Percentiles rank a stretch among this genome's conserved stretches.
Evolutionary conservation across 1,284 basidiomycete genomes (phyloP).

Genomic region (Marasmius tenuissimus): DNA sequence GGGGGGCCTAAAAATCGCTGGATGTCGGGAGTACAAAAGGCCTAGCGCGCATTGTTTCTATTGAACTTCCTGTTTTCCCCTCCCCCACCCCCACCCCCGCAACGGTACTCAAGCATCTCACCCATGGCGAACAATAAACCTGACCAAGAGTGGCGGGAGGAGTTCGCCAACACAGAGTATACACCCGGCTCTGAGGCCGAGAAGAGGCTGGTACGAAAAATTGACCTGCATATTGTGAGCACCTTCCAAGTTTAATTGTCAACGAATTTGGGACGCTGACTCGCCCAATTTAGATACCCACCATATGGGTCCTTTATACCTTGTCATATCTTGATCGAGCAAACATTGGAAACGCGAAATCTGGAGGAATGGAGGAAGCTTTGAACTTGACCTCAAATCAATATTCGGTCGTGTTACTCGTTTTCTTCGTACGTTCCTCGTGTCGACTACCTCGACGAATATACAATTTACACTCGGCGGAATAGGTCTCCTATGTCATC

Average conservation of each 20-base stretch:
- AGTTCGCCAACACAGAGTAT: constrained; percentile 7
- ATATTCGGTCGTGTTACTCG: constrained; percentile 21
- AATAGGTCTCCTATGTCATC: constrained; percentile 17
- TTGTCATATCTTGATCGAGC: constrained; percentile 18
- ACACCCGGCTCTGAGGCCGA: constrained; percentile 11
- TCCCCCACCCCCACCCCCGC: background rate
- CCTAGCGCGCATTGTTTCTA: no score
- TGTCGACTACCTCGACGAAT: background rate
- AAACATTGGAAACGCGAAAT: constrained; percentile 36
- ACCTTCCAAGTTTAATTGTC: background rate
- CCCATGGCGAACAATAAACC: background rate
- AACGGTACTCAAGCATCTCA: background rate
- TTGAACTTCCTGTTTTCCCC: background rate
- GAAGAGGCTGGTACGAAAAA: constrained; percentile 10
- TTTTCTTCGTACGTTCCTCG: constrained; percentile 23
- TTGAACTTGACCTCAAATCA: constrained; percentile 26
- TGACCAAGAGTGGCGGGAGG: constrained; percentile 14
- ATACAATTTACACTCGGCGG: background rate
- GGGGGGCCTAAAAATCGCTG: no score
- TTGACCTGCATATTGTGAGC: constrained; percentile 12
- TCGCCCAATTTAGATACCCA: constrained; percentile 3
- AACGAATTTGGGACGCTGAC: background rate
- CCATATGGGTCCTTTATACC: constrained; percentile 14
- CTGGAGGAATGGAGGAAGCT: constrained; percentile 32
- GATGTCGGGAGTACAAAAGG: no score